These are phyloP conservation scores for Rhizophagus clarus DNA, from an alignment of 192 early-diverging fungal species.

Conservation along the genomic window DNA sequence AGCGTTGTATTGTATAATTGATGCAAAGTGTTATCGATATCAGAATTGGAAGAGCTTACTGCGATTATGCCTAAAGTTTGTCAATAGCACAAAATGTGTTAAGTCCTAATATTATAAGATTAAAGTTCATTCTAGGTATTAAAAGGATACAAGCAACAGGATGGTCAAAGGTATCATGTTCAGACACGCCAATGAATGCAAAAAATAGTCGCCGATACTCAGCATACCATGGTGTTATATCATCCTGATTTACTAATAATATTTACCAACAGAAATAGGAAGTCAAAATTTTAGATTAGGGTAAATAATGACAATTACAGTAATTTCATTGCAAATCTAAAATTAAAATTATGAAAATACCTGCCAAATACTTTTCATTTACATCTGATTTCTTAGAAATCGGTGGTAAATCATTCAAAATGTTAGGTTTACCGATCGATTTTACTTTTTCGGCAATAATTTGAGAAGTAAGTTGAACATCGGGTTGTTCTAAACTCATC, in stretches of 20 bases:
- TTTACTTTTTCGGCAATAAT: constrained; percentile 55
- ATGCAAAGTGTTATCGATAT: constrained; percentile 73
- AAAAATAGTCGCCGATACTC: constrained; percentile 69
- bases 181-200: constrained; percentile 66
- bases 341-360: constrained; percentile 23
- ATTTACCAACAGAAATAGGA: background rate
- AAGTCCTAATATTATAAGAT: background rate
- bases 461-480: constrained; percentile 47
- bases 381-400: constrained; percentile 50
- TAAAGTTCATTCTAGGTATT: background rate
- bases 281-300: background rate
- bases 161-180: constrained; percentile 94
- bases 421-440: constrained; percentile 20
- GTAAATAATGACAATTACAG: background rate
- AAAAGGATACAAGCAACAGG: constrained; percentile 75
- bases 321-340: background rate
- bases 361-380: constrained; percentile 48
- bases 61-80: constrained; percentile 60
- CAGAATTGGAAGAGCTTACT: constrained; percentile 64
- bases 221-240: constrained; percentile 84
- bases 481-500: constrained; percentile 54
- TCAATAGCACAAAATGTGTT: background rate
- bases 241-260: constrained; percentile 47
- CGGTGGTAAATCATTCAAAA: constrained; percentile 38
- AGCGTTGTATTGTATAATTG: constrained; percentile 55